Evolutionary conservation across 2,329 filamentous ascomycete genomes (phyloP), one percentile per base, ranked within the genome.

Genomic region (Alternaria sp.): DNA sequence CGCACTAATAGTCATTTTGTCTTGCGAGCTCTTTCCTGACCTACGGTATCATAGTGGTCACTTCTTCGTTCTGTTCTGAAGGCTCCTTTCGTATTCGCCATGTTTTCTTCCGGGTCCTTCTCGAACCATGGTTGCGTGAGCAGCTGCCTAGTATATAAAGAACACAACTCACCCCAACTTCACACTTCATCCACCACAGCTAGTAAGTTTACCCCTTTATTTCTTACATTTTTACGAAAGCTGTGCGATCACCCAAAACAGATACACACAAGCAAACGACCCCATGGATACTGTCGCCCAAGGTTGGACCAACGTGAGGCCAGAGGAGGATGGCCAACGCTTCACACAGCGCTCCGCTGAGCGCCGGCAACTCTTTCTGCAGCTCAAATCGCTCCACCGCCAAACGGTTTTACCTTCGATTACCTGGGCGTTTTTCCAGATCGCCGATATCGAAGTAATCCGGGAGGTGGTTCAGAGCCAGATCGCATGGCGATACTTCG

Each of bases 371-470:
- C 17, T 17, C 17, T 17, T 17, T 17, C 17, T 17, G 4, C 10
- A 14, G 14, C 17, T 28, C 26, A 8, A 45, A 29, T 23, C n/a
- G 10, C 26, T 45, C n/a, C 17, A 31, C 14, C 24, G 5, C n/a
- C 9, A 21, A 5, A 11, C 41, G 24, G 7, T 48, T 14, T 31
- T 40, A 29, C 44, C 48, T 57, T 49, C 31, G 29, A 37, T 61
- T 17, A 6, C 17, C n/a, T 61, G 58, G 58, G 54, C 58, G 41
- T 61, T 61, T 28, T 37, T 42, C 39, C 58, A 61, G 31, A 40
- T 61, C 46, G 51, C 37, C 39, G 14, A 40, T 21, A 40, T 61
- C 33, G 54, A 57, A 26, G 4, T 21, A 10, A 34, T 60, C 48
- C 39, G 48, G 21, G 31, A 56, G 33, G n/a, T 36, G 46, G 29